A percentile compares a stretch with the other conserved stretches of the same genome.
These are phyloP conservation scores for Juncus effusus DNA, from an alignment of 176 grass and related monocot genomes.

Conservation along the genomic window DNA sequence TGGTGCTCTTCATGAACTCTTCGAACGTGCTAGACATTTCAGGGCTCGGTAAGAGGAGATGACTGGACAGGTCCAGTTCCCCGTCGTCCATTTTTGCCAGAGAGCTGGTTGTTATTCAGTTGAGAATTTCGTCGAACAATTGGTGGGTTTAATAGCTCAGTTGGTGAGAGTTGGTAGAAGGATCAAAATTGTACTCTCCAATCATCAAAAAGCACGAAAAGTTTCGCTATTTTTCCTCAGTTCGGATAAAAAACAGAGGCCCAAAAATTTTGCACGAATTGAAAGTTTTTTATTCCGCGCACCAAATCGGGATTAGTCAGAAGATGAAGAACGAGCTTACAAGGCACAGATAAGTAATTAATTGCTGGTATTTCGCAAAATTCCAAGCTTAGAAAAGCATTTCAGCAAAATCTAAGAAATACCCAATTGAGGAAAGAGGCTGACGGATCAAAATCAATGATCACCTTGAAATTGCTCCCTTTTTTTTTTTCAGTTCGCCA, in stretches of 20 bases:
- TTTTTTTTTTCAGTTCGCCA: constrained; percentile 7
- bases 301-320: no score
- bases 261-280: neutral
- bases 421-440: constrained; percentile 15
- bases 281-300: no score
- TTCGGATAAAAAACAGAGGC: neutral
- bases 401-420: constrained; percentile 16
- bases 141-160: neutral
- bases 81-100: constrained; percentile 56
- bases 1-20: constrained; percentile 47
- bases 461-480: neutral
- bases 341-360: constrained; percentile 20
- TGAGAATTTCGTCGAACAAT: constrained; percentile 17
- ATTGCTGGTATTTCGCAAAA: neutral
- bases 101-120: neutral
- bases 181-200: neutral
- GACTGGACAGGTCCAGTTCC: constrained; percentile 53
- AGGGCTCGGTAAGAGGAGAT: constrained; percentile 44
- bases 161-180: neutral
- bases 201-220: neutral
- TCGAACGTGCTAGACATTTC: constrained; percentile 56
- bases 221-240: neutral
- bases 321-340: neutral
- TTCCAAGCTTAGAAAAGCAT: neutral
- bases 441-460: constrained; percentile 21